A percentile compares a stretch with the other conserved stretches of the same genome.
Conservation (phyloP, 2,329 filamentous ascomycete genomes). For the Mycogone perniciosa region DNA sequence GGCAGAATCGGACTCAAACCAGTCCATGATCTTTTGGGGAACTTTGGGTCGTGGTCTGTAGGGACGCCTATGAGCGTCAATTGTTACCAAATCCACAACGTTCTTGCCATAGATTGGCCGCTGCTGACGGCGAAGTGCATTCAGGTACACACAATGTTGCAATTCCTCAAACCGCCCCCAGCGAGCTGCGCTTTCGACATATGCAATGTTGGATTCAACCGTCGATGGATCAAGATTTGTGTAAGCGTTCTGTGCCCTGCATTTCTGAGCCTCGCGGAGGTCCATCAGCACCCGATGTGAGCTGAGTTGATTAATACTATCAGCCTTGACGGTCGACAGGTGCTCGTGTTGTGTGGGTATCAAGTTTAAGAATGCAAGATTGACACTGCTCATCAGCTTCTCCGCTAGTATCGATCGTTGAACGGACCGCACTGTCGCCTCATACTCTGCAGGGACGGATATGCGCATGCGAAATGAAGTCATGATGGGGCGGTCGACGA, state of each 20-base stretch:
- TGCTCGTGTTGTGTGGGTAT: constrained; percentile 65
- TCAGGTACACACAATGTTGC: constrained; percentile 73
- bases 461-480: constrained; percentile 90
- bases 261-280: constrained; percentile 64
- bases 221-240: constrained; percentile 57
- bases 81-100: constrained; percentile 66
- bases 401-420: constrained; percentile 58
- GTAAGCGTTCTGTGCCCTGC: constrained; percentile 50
- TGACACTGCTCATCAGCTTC: constrained; percentile 57
- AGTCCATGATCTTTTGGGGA: constrained; percentile 59
- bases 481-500: constrained; percentile 92
- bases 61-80: constrained; percentile 54
- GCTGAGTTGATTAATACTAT: constrained; percentile 59
- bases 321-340: constrained; percentile 48
- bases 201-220: constrained; percentile 61
- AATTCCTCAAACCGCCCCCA: constrained; percentile 71
- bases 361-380: constrained; percentile 72
- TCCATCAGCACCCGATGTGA: constrained; percentile 64
- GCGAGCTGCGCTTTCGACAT: constrained; percentile 64
- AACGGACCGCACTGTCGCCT: constrained; percentile 64
- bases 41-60: constrained; percentile 54
- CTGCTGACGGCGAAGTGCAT: constrained; percentile 72
- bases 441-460: constrained; percentile 69
- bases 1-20: constrained; percentile 66
- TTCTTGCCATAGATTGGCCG: constrained; percentile 75